A percentile compares a stretch with the other conserved stretches of the same genome.
Conservation (phyloP, 2,329 filamentous ascomycete genomes). For the Helotiales sp. region DNA sequence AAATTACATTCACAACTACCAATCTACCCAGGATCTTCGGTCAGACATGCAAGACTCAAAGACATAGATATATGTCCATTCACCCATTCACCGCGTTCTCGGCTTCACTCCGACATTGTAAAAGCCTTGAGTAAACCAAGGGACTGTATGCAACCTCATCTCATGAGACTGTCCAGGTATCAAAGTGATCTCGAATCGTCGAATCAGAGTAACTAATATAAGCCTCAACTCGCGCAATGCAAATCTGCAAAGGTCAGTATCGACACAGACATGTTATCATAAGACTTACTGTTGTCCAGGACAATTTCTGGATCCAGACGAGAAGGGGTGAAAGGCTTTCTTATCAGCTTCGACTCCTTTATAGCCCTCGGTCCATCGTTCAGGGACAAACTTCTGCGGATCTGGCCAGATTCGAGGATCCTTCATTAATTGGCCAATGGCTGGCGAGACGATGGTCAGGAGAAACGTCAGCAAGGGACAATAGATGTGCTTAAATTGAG, state of each 20-base stretch:
- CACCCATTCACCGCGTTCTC: no score
- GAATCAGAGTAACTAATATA: conserved; percentile 21
- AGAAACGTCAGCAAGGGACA: no score
- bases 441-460: conserved; percentile 14
- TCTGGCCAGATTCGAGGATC: conserved; percentile 22
- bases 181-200: conserved; percentile 21
- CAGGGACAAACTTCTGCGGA: conserved; percentile 19
- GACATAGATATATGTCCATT: no score
- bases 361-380: conserved; percentile 24
- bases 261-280: not conserved
- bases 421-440: conserved; percentile 5
- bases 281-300: conserved; percentile 33
- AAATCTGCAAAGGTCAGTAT: conserved; percentile 5
- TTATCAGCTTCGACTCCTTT: conserved; percentile 16
- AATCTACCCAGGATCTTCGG: no score
- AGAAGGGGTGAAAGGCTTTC: conserved; percentile 31
- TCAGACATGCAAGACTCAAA: no score
- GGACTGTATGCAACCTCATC: conserved; percentile 22
- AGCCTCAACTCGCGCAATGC: conserved; percentile 31
- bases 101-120: conserved; percentile 23
- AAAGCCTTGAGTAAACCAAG: conserved; percentile 22
- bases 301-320: conserved; percentile 33
- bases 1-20: no score
- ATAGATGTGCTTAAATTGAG: not conserved
- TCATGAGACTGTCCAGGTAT: conserved; percentile 23